These are phyloP conservation scores for Pseudophaeomoniella oleicola DNA, from an alignment of 2,329 filamentous ascomycete genomes.

Conservation along the genomic window DNA sequence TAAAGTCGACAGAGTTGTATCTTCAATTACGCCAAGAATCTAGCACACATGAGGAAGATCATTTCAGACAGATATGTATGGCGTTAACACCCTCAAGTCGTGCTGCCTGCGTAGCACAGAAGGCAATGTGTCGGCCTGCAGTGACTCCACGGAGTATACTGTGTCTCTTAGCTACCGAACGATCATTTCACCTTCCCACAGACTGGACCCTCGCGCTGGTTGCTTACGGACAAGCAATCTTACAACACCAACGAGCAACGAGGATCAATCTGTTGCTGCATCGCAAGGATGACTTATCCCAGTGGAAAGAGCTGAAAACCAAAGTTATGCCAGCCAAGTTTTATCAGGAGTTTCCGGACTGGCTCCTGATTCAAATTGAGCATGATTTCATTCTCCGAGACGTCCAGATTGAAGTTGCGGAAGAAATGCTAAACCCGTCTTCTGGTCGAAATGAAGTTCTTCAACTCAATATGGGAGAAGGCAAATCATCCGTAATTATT, in stretches of 20 bases:
- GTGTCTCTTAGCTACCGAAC: too few species aligned
- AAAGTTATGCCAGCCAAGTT: slow-evolving; percentile 43
- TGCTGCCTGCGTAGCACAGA: too few species aligned
- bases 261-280: slow-evolving; percentile 11
- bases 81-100: too few species aligned
- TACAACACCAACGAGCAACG: slow-evolving; percentile 15
- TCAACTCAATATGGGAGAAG: slow-evolving; percentile 60
- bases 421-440: slow-evolving; percentile 35
- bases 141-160: too few species aligned
- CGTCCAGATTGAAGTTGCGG: slow-evolving; percentile 44
- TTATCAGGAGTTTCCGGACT: slow-evolving; percentile 39
- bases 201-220: slow-evolving; percentile 12
- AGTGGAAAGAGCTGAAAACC: slow-evolving; percentile 27
- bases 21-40: too few species aligned
- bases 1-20: too few species aligned
- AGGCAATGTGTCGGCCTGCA: too few species aligned
- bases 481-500: slow-evolving; percentile 55
- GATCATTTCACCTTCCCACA: too few species aligned
- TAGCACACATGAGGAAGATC: too few species aligned
- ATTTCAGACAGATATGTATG: too few species aligned
- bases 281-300: slow-evolving; percentile 7
- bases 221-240: slow-evolving; percentile 15
- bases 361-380: slow-evolving; percentile 50
- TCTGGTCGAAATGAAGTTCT: slow-evolving; percentile 36
- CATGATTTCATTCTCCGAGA: slow-evolving; percentile 45